Percentiles rank a stretch among this genome's conserved stretches.
These are phyloP conservation scores for Fragaria ananassa DNA, from an alignment of 306 rosid genomes.

Conservation along the genomic window DNA sequence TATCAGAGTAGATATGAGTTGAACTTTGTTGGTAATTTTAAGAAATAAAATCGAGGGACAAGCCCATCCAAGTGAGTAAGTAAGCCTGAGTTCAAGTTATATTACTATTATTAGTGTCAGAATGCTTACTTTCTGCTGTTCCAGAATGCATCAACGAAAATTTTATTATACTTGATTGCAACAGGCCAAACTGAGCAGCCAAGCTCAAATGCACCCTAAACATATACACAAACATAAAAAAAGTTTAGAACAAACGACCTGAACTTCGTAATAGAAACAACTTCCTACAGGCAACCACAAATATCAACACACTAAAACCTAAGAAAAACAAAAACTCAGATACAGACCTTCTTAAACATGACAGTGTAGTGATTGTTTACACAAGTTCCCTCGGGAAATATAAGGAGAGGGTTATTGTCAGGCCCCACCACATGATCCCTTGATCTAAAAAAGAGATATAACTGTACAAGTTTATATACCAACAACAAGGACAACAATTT, in stretches of 20 bases:
- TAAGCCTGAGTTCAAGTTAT: neutral
- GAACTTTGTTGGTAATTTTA: neutral
- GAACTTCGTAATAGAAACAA: slow-evolving; percentile 8
- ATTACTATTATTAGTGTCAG: neutral
- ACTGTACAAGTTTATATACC: slow-evolving; percentile 17
- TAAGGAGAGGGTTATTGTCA: slow-evolving; percentile 92
- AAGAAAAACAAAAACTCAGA: slow-evolving; percentile 23
- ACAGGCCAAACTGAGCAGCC: slow-evolving; percentile 91
- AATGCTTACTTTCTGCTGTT: slow-evolving; percentile 91
- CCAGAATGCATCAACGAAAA: slow-evolving; percentile 97
- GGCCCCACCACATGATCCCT: slow-evolving; percentile 81
- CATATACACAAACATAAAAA: slow-evolving; percentile 1
- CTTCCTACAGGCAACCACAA: neutral
- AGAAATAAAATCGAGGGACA: slow-evolving; percentile 5
- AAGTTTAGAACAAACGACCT: slow-evolving; percentile 7
- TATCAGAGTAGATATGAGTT: neutral
- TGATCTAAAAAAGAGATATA: slow-evolving; percentile 47
- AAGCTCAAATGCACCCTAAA: slow-evolving; percentile 98
- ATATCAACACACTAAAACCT: slow-evolving; percentile 23
- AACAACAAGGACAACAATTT: slow-evolving; percentile 8
- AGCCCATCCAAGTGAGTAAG: neutral
- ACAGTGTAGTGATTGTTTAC: slow-evolving; percentile 95
- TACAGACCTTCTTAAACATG: slow-evolving; percentile 86
- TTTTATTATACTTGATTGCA: slow-evolving; percentile 93
- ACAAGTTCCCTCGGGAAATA: slow-evolving; percentile 98